phyloP scores from a whole-genome alignment of 805 yeast species.

The Candida michaelii region DNA sequence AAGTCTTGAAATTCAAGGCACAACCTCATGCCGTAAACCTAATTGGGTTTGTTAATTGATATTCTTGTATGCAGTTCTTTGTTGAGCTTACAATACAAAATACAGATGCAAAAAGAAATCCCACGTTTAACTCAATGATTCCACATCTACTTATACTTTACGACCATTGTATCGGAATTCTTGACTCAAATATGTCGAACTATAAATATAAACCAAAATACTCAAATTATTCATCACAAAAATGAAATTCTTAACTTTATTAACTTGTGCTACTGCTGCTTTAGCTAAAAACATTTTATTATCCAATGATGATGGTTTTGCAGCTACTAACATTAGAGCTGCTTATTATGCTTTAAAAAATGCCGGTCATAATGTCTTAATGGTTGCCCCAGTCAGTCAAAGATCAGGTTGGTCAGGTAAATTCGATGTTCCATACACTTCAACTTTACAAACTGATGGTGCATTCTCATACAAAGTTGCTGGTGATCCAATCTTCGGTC shows the following conservation, averaged over 20 bases:
- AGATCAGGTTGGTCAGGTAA: slow-evolving; percentile 58
- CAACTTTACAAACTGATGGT: slow-evolving; percentile 37
- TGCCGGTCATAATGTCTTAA: slow-evolving; percentile 49
- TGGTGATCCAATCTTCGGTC: slow-evolving; percentile 58
- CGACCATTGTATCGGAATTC: slow-evolving; percentile 2
- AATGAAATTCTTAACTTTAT: slow-evolving; percentile 53
- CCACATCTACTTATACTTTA: slow-evolving; percentile 2
- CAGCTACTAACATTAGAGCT: slow-evolving; percentile 55
- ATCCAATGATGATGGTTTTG: slow-evolving; percentile 59
- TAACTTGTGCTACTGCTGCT: slow-evolving; percentile 12
- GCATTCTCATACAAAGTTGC: slow-evolving; percentile 44
- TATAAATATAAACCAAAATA: slow-evolving; percentile 1
- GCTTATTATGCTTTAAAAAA: slow-evolving; percentile 44
- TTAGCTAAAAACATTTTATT: slow-evolving; percentile 25
- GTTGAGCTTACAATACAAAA: neutral
- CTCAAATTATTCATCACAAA: neutral
- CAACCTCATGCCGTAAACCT: slow-evolving; percentile 1
- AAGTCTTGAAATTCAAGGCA: neutral
- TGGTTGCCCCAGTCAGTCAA: slow-evolving; percentile 51
- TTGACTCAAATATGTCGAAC: neutral
- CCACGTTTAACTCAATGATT: slow-evolving; percentile 6
- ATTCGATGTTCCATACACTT: slow-evolving; percentile 40
- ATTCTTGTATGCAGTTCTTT: neutral
- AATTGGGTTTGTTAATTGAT: slow-evolving; percentile 3
- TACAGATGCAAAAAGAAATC: neutral